Evolutionary conservation across 495 filamentous ascomycete genomes (phyloP).

Genomic region (Trichoderma virens): DNA sequence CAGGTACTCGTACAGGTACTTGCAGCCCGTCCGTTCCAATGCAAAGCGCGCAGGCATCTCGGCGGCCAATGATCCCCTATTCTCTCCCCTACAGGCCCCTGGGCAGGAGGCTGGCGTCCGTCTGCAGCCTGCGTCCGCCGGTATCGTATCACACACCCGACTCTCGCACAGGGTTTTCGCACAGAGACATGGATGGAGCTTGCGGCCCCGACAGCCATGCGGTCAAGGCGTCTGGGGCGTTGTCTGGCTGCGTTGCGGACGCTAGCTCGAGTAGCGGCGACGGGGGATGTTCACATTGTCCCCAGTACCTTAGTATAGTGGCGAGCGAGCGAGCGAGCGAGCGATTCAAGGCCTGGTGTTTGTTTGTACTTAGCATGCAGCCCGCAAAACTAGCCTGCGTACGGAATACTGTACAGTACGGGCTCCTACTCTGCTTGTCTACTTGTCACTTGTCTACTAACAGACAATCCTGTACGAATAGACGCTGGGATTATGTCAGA

Average conservation of each 20-base stretch:
- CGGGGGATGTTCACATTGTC: neutral
- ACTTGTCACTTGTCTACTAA: no score
- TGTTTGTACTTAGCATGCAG: neutral
- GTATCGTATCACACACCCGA: neutral
- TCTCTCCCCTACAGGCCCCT: neutral
- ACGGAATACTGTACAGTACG: no score
- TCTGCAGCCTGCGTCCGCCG: constrained; percentile 1
- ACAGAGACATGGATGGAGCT: constrained; percentile 2
- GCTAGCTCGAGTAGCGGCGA: neutral
- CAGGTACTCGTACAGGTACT: neutral
- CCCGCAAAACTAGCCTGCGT: no score
- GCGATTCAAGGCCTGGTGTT: neutral
- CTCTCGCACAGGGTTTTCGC: neutral
- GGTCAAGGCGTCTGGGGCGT: constrained; percentile 4
- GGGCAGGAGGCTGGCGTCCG: neutral
- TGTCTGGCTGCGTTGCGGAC: neutral
- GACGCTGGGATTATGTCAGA: neutral
- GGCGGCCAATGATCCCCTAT: neutral
- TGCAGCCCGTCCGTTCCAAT: neutral
- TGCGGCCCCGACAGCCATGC: constrained; percentile 3
- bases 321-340: no score
- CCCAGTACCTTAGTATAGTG: no score
- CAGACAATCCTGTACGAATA: no score
- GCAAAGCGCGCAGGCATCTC: neutral
- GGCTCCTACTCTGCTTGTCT: no score